Evolutionary conservation across 2,329 filamentous ascomycete species (phyloP), one percentile per base, ranked within the genome.

Genomic region (Apiospora aurea): DNA sequence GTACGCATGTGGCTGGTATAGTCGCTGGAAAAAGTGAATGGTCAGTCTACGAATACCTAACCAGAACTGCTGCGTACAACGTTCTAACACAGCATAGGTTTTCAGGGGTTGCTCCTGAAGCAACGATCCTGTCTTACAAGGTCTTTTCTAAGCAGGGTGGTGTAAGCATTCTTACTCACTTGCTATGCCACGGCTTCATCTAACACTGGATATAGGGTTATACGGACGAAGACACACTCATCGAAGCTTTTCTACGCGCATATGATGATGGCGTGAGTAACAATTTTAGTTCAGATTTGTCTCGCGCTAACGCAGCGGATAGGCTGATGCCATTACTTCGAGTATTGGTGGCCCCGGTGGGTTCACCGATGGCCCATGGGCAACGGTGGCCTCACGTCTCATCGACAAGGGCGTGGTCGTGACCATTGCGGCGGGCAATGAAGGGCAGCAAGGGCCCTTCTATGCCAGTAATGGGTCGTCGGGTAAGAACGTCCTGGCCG

Each of bases 341-440:
- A 83, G 80, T 69, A 80, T 84, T 69, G 82, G 82, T 1, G 75
- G 78, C 7, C 77, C 80, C 0, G 77, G 79, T 68, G 84, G 84
- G 29, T 80, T 75, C 74, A 74, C 77, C 0, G 77, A 79, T 49
- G 75, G 81, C 49, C 76, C 81, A 21, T 81, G 79, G 78, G 80
- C 82, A 49, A 78, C 79, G 24, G 79, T 82, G 6, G 78, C 81
- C 8, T 79, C 80, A 2, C 79, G 81, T 24, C 81, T 84, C 64
- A 81, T 80, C 11, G 81, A 83, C 8, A 77, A 82, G 21, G 86
- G 87, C 13, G 80, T 88, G 0, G 83, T 87, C 10, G 82, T 87
- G n/a, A 83, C 84, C n/a, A 83, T 87, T 41, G 84, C 86, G 1
- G 86, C 84, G 10, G 87, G 87, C 16, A 89, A 89, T 70, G 83